phyloP scores from a whole-genome alignment of 805 yeast genomes.

The Wickerhamomyces subpelliculosus region DNA sequence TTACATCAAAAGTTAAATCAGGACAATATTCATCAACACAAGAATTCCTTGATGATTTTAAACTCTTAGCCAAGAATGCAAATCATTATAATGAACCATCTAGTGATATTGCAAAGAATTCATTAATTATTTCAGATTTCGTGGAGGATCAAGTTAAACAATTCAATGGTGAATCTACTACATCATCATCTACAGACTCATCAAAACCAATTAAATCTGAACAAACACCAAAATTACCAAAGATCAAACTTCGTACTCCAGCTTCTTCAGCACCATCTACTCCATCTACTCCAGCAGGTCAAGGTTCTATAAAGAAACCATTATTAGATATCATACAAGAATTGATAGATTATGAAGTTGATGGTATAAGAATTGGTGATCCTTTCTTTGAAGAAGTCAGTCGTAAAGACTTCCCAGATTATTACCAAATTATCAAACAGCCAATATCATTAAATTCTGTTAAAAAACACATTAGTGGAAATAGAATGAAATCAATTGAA shows the following conservation, averaged over 20 bases:
- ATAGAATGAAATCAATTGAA: slow-evolving; percentile 47
- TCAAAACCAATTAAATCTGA: slow-evolving; percentile 32
- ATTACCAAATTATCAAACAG: slow-evolving; percentile 59
- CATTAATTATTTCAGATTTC: slow-evolving; percentile 46
- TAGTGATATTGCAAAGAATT: slow-evolving; percentile 60
- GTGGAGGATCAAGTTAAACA: slow-evolving; percentile 39
- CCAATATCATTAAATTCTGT: slow-evolving; percentile 72
- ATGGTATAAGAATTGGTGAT: slow-evolving; percentile 40
- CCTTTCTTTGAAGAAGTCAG: slow-evolving; percentile 76
- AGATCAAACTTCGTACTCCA: slow-evolving; percentile 9
- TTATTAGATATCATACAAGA: slow-evolving; percentile 12
- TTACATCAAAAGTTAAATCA: slow-evolving; percentile 39
- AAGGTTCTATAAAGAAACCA: slow-evolving; percentile 11
- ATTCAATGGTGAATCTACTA: too few species aligned
- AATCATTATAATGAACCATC: slow-evolving; percentile 60
- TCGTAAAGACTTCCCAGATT: slow-evolving; percentile 69
- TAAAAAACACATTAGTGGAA: slow-evolving; percentile 41
- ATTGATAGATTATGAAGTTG: slow-evolving; percentile 17
- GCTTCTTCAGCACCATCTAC: background rate
- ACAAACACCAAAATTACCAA: slow-evolving; percentile 6
- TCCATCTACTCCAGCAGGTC: background rate
- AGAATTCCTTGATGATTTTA: slow-evolving; percentile 53
- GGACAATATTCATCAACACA: slow-evolving; percentile 26
- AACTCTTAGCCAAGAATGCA: slow-evolving; percentile 66
- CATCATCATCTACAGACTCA: too few species aligned